Base-by-base conservation (phyloP, 345 rosid species). In the Reutealis trisperma region DNA sequence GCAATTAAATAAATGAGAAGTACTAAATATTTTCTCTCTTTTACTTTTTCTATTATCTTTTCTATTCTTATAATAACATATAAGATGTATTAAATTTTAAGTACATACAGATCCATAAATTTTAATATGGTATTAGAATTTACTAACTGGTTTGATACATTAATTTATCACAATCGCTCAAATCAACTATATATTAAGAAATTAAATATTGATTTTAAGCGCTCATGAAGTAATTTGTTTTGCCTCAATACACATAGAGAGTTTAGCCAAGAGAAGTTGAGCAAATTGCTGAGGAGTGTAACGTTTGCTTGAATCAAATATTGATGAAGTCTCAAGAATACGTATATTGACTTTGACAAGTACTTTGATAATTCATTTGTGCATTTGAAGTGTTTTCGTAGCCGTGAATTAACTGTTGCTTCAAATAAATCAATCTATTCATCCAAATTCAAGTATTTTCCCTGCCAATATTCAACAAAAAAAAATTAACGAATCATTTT, bases 381-480 rank as follows among this genome's bases (percentile, higher is more conserved):
- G 63, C 55, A 71, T 0, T 62, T 59, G 41, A 84, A 80, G 18
- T 80, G 76, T 11, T 12, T 73, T 8, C 66, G 55, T 64, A 83
- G 58, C 54, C 73, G 58, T 16, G 44, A 41, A 14, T 30, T 37
- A 0, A 81, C 55, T 27, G 81, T 79, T n/a, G 5, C 18, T 51
- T 77, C 47, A 59, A 87, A 86, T 34, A 86, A 58, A 18, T 41
- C 71, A 32, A 87, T 79, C 59, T 86, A 88, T 19, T 86, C 82
- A 18, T 57, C 86, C 79, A 87, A 51, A 27, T 47, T 79, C 79
- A 87, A 74, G 81, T 89, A 83, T 75, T 67, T 81, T 0, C 90
- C 90, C 89, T 86, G 79, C 52, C 27, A 52, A 21, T 32, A 75
- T 81, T 76, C n/a, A n/a, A n/a, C n/a, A n/a, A 37, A 37, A 5